phyloP scores from a whole-genome alignment of 768 basidiomycete species.

The Lentinula detonsa region DNA sequence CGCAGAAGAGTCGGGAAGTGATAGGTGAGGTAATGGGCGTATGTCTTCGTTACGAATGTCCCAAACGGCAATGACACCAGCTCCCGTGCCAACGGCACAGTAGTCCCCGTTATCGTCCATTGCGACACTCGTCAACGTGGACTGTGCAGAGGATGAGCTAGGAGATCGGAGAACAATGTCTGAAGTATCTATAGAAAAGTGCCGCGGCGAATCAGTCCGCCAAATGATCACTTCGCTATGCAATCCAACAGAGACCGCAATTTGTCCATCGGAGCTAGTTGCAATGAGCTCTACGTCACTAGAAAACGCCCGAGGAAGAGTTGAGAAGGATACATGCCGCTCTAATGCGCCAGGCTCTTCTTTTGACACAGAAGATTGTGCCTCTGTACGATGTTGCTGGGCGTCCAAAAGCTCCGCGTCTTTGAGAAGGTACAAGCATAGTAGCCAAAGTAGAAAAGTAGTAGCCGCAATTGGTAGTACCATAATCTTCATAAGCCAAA shows the following conservation, averaged over 20 bases:
- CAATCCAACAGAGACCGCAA: constrained; percentile 66
- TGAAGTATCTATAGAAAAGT: constrained; percentile 44
- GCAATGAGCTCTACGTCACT: constrained; percentile 83
- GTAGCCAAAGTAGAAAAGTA: constrained; percentile 62
- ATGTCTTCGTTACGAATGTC: constrained; percentile 35
- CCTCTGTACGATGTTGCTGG: constrained; percentile 58
- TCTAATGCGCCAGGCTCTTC: constrained; percentile 30
- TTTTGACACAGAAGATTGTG: constrained; percentile 25
- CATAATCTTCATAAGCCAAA: constrained; percentile 82
- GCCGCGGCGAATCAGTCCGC: constrained; percentile 37
- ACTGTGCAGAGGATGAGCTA: constrained; percentile 40
- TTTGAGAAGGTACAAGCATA: constrained; percentile 84
- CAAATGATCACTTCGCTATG: constrained; percentile 76
- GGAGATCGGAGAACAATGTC: constrained; percentile 45
- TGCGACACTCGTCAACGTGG: constrained; percentile 54
- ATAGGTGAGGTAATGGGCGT: constrained; percentile 33
- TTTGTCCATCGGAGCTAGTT: constrained; percentile 57
- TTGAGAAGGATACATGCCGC: constrained; percentile 48
- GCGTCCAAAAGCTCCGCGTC: constrained; percentile 88
- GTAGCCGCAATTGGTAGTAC: constrained; percentile 80
- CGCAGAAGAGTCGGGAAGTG: constrained; percentile 34
- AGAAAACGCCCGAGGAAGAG: constrained; percentile 73
- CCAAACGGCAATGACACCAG: constrained; percentile 63
- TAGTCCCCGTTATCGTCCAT: constrained; percentile 55
- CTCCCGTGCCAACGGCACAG: constrained; percentile 68